Evolutionary conservation across 1,284 basidiomycete genomes (phyloP).

Genomic region (Apiotrichum brassicae): DNA sequence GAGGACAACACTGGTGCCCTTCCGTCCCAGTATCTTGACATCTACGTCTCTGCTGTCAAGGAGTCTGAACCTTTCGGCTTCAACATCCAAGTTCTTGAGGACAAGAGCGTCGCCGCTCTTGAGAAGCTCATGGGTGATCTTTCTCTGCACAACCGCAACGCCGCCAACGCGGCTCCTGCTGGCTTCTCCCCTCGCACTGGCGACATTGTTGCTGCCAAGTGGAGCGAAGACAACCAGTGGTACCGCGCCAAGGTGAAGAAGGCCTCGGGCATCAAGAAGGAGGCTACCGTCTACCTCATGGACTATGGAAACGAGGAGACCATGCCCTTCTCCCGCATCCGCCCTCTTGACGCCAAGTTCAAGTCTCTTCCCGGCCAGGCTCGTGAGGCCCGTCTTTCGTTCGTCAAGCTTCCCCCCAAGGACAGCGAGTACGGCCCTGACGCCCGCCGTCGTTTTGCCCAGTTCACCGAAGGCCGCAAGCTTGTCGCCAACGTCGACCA

Average conservation of each 20-base stretch:
- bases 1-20: slow-evolving; percentile 53
- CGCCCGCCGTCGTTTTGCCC: slow-evolving; percentile 74
- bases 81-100: slow-evolving; percentile 79
- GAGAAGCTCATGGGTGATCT: slow-evolving; percentile 94
- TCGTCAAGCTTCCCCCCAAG: slow-evolving; percentile 69
- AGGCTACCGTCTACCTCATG: slow-evolving; percentile 47
- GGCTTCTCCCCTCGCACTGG: slow-evolving; percentile 72
- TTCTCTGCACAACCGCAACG: slow-evolving; percentile 68
- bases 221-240: slow-evolving; percentile 71
- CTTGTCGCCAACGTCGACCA: slow-evolving; percentile 84
- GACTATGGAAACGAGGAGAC: slow-evolving; percentile 76
- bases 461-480: slow-evolving; percentile 77
- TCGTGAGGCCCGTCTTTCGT: slow-evolving; percentile 50
- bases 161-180: slow-evolving; percentile 53
- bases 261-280: slow-evolving; percentile 70
- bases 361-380: slow-evolving; percentile 67
- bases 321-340: slow-evolving; percentile 60
- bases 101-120: slow-evolving; percentile 78
- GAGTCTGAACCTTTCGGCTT: slow-evolving; percentile 71
- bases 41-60: slow-evolving; percentile 84
- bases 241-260: slow-evolving; percentile 85
- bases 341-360: slow-evolving; percentile 79
- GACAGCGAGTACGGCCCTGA: slow-evolving; percentile 79
- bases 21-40: slow-evolving; percentile 77
- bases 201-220: slow-evolving; percentile 74